Conservation (phyloP, 331 rosid species). For the Rhamnella rubrinervis region DNA sequence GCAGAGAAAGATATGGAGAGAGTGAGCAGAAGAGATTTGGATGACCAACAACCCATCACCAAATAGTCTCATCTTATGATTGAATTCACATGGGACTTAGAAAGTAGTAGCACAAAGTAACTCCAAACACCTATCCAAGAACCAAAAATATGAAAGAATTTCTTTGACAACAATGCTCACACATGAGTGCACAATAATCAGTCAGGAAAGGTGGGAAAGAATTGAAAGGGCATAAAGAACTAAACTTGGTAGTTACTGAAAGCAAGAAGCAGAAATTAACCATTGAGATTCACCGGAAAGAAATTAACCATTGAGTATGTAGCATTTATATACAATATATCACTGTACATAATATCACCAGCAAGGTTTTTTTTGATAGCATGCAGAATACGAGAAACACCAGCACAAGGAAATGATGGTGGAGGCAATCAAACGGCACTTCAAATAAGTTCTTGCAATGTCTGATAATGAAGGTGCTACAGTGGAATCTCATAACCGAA, state of each 20-base stretch:
- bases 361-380: conserved; percentile 26
- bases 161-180: no score
- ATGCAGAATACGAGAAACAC: conserved; percentile 31
- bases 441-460: neutral
- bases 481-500: conserved; percentile 44
- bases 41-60: no score
- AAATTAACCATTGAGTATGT: conserved; percentile 27
- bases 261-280: conserved; percentile 20
- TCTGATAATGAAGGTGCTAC: conserved; percentile 22
- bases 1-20: no score
- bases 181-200: no score
- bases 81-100: no score
- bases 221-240: neutral
- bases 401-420: conserved; percentile 23
- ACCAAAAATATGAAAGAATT: no score
- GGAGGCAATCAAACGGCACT: conserved; percentile 13
- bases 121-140: no score
- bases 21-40: no score
- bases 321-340: conserved; percentile 29
- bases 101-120: no score
- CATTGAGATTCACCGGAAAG: conserved; percentile 19
- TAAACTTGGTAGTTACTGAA: neutral
- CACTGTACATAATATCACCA: conserved; percentile 37
- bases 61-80: no score
- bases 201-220: no score